Evolutionary conservation across 2,329 filamentous ascomycete species (phyloP), one percentile per base, ranked within the genome.

Genomic region (Botryosphaeria agaves): DNA sequence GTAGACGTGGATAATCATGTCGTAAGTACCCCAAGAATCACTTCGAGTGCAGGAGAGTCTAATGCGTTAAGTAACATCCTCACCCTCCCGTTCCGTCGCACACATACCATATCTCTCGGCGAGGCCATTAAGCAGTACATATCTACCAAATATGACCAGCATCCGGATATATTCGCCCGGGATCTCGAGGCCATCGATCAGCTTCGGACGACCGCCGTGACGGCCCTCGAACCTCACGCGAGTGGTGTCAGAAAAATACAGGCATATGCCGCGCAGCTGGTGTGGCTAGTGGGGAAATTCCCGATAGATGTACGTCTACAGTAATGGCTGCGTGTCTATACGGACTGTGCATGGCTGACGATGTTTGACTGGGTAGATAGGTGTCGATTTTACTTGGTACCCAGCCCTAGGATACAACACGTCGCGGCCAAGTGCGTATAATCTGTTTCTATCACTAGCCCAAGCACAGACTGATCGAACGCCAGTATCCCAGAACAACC

Each of bases 111-210:
- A 24, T 78, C 77, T 35, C 68, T 95, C 37, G 78, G 81, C 32
- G 65, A 72, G 36, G 79, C 84, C 29, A 84, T 98, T 51, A 83
- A 81, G 40, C 76, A 89, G 51, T 95, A 98, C 61, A 95, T 98
- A 47, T 92, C 84, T 37, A 77, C 73, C 54, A 94, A 95, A 66
- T 95, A 95, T 76, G 87, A 95, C 55, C 89, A 98, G 52, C 87
- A 93, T 50, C 87, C 89, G 19, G 84, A 94, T 54, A 92, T 93
- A 77, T 98, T 98, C 56, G 72, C 73, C 38, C 69, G 81, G 39
- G 89, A 98, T 58, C 72, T 93, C 34, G 74, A 85, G 47, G 69
- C 78, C 40, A 84, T 98, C 45, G 84, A 95, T 49, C 64, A 71
- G 29, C 61, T 95, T 34, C 76, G 89, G 4, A 69, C 70, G 37